phyloP scores from a whole-genome alignment of 352 stramenopile genomes.

The Globisporangium solare region DNA sequence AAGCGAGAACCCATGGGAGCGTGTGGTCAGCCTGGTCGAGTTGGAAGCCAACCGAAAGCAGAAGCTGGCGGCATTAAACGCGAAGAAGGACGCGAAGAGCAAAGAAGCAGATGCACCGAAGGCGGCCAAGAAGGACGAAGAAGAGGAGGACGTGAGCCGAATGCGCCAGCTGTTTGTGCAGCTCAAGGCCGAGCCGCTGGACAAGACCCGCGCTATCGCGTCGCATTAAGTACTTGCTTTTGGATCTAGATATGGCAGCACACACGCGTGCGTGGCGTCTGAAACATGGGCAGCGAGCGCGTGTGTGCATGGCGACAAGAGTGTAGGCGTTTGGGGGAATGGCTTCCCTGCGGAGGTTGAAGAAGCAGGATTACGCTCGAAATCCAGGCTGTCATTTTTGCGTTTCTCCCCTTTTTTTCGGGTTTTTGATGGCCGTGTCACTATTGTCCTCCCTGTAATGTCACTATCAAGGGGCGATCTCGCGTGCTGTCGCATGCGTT shows the following conservation, averaged over 20 bases:
- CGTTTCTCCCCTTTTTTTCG: too few relatives aligned
- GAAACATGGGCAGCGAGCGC: neutral
- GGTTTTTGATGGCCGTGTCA: neutral
- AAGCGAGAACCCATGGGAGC: slow-evolving; percentile 93
- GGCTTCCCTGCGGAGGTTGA: neutral
- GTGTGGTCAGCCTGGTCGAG: slow-evolving; percentile 92
- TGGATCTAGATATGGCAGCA: slow-evolving; percentile 47
- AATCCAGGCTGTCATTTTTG: too few relatives aligned
- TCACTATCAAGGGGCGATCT: neutral
- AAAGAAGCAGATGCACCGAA: slow-evolving; percentile 38
- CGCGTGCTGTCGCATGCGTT: slow-evolving; percentile 39
- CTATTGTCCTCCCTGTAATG: neutral
- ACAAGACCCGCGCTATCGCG: slow-evolving; percentile 62
- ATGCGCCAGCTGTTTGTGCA: slow-evolving; percentile 94
- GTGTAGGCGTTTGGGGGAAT: neutral
- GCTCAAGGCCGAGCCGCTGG: slow-evolving; percentile 90
- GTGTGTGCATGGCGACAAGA: neutral
- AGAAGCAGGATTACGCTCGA: neutral
- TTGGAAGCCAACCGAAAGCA: slow-evolving; percentile 77
- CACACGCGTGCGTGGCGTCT: slow-evolving; percentile 31
- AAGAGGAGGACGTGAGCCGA: slow-evolving; percentile 83
- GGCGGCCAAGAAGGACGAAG: slow-evolving; percentile 46
- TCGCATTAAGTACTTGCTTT: slow-evolving; percentile 31
- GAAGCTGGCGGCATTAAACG: slow-evolving; percentile 58
- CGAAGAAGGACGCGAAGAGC: slow-evolving; percentile 42